These are phyloP conservation scores for Corchorus capsularis DNA, from an alignment of 345 rosid species.

Conservation along the genomic window DNA sequence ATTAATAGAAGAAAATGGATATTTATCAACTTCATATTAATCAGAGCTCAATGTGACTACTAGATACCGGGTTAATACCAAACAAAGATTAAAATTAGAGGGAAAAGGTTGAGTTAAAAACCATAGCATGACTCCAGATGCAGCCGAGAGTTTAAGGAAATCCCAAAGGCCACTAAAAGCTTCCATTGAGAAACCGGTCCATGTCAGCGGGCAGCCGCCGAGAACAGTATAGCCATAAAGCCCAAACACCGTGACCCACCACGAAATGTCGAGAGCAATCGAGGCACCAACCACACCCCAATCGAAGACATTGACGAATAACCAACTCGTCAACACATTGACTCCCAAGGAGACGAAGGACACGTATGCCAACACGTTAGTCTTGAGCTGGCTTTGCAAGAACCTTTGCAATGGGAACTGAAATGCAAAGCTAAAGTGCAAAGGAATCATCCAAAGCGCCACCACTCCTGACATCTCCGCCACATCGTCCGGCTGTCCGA, in stretches of 20 bases:
- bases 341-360: slow-evolving; percentile 36
- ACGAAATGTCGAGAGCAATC: slow-evolving; percentile 51
- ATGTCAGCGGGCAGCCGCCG: slow-evolving; percentile 61
- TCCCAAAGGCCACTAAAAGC: slow-evolving; percentile 64
- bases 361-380: slow-evolving; percentile 47
- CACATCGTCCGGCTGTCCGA: slow-evolving; percentile 68
- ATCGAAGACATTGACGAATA: slow-evolving; percentile 42
- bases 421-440: slow-evolving; percentile 62
- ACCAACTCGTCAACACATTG: slow-evolving; percentile 52
- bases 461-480: slow-evolving; percentile 58
- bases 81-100: background rate
- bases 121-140: slow-evolving; percentile 86
- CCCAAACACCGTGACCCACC: slow-evolving; percentile 58
- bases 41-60: no score
- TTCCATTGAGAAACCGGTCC: slow-evolving; percentile 60
- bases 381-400: slow-evolving; percentile 64
- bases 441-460: slow-evolving; percentile 54
- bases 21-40: background rate
- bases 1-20: background rate
- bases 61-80: no score
- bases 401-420: slow-evolving; percentile 63
- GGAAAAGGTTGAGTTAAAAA: slow-evolving; percentile 2
- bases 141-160: slow-evolving; percentile 56
- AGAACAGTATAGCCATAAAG: slow-evolving; percentile 31
- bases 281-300: slow-evolving; percentile 56